Evolutionary conservation across 2,329 filamentous ascomycete species (phyloP).

Genomic region (Aspergillus sp.): DNA sequence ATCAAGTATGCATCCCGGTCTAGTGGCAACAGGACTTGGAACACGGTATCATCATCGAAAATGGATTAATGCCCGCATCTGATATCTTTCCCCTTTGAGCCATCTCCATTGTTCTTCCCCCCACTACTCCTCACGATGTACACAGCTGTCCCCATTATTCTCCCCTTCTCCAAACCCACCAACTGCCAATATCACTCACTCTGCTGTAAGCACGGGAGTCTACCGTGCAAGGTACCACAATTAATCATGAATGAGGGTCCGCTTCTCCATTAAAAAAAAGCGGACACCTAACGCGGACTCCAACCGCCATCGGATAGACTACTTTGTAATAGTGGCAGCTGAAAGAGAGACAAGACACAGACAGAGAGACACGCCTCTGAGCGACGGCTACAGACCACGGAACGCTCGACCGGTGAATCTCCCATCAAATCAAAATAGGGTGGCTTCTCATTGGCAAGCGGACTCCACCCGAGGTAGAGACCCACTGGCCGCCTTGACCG

Average conservation of each 20-base stretch:
- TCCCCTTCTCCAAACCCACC: neutral
- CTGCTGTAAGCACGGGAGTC: too few species aligned
- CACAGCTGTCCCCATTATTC: neutral
- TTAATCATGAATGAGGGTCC: neutral
- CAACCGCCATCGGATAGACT: neutral
- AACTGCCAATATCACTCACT: too few species aligned
- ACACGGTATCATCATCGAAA: neutral
- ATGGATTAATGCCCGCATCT: conserved; percentile 6
- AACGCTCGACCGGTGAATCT: conserved; percentile 10
- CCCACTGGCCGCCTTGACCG: conserved; percentile 8
- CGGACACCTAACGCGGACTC: neutral
- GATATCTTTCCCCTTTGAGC: conserved; percentile 23
- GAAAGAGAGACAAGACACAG: neutral
- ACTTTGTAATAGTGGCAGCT: neutral
- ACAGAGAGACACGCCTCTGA: neutral
- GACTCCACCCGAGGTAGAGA: conserved; percentile 9
- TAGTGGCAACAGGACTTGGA: conserved; percentile 7
- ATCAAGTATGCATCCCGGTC: conserved; percentile 11
- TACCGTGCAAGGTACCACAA: too few species aligned
- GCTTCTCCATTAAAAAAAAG: neutral
- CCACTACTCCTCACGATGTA: conserved; percentile 6
- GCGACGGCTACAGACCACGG: conserved; percentile 9
- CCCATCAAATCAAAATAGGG: conserved; percentile 13
- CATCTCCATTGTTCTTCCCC: conserved; percentile 8
- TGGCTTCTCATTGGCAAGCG: conserved; percentile 16